Evolutionary conservation across 805 yeast genomes (phyloP).

Genomic region (Phaffomyces thermotolerans): DNA sequence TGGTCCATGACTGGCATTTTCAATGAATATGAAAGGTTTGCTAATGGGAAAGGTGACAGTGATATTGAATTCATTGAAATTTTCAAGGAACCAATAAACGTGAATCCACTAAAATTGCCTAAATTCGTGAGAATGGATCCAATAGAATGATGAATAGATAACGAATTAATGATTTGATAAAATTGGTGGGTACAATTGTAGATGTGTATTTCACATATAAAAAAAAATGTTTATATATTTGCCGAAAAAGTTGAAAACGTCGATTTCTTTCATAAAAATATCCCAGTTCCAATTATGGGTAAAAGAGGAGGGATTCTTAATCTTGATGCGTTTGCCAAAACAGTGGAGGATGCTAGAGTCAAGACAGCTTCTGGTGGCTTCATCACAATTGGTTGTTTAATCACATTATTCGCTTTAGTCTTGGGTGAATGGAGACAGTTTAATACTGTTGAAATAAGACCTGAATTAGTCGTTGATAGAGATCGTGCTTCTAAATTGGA

Average conservation of each 20-base stretch:
- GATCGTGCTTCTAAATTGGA: constrained; percentile 69
- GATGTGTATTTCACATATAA: no score
- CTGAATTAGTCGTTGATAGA: constrained; percentile 85
- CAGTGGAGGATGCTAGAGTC: constrained; percentile 88
- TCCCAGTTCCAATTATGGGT: constrained; percentile 11
- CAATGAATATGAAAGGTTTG: constrained; percentile 89
- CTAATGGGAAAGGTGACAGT: constrained; percentile 88
- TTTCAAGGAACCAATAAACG: constrained; percentile 56
- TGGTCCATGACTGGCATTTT: constrained; percentile 92
- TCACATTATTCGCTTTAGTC: constrained; percentile 55
- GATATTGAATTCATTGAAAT: constrained; percentile 87
- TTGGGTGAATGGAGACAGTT: constrained; percentile 74
- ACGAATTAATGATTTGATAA: background rate
- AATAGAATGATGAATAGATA: background rate
- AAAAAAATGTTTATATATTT: no score
- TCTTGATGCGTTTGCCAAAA: constrained; percentile 87
- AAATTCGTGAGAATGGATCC: constrained; percentile 42
- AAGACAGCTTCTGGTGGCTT: constrained; percentile 87
- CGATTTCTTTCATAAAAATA: no score
- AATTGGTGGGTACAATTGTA: no score
- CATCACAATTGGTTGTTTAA: constrained; percentile 65
- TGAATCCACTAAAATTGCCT: constrained; percentile 47
- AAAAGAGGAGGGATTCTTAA: constrained; percentile 33
- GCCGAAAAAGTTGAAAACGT: background rate
- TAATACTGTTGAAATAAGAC: constrained; percentile 57